Evolutionary conservation across 1,284 basidiomycete genomes (phyloP).

Genomic region (Mycocalia duriaeana): DNA sequence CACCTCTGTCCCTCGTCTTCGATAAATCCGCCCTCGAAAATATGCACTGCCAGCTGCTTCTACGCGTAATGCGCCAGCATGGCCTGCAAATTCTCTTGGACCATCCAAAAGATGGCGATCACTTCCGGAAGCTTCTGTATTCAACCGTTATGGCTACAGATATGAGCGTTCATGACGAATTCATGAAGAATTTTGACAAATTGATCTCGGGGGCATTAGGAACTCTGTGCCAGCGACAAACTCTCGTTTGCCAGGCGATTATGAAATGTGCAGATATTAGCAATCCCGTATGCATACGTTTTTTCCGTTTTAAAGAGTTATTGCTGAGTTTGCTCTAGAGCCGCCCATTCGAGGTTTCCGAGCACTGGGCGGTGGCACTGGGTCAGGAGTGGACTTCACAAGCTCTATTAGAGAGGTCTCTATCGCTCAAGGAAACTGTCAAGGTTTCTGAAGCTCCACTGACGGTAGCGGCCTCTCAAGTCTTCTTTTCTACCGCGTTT

Average conservation of each 20-base stretch:
- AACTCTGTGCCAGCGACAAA: slow-evolving; percentile 41
- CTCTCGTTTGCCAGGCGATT: slow-evolving; percentile 83
- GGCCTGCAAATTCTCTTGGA: slow-evolving; percentile 68
- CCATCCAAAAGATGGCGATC: slow-evolving; percentile 37
- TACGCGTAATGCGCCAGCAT: slow-evolving; percentile 79
- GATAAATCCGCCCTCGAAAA: slow-evolving; percentile 88
- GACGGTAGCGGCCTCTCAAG: slow-evolving; percentile 77
- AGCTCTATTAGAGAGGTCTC: slow-evolving; percentile 73
- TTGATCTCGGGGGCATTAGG: slow-evolving; percentile 34
- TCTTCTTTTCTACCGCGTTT: slow-evolving; percentile 85
- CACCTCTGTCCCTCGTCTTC: slow-evolving; percentile 83
- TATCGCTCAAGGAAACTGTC: slow-evolving; percentile 74
- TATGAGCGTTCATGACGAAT: slow-evolving; percentile 84
- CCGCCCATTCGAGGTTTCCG: slow-evolving; percentile 85
- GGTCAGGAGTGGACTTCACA: slow-evolving; percentile 88
- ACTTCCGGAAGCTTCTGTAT: slow-evolving; percentile 70
- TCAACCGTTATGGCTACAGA: slow-evolving; percentile 87
- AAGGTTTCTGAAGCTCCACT: slow-evolving; percentile 60
- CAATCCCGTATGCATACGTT: slow-evolving; percentile 71
- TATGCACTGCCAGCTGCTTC: slow-evolving; percentile 84
- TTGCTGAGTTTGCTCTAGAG: slow-evolving; percentile 44
- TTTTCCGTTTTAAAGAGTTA: slow-evolving; percentile 5
- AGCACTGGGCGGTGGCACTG: slow-evolving; percentile 86
- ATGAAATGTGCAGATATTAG: slow-evolving; percentile 97
- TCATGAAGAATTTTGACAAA: slow-evolving; percentile 65